These are phyloP conservation scores for Pythium brachiatum DNA, from an alignment of 352 stramenopile species.

Conservation along the genomic window DNA sequence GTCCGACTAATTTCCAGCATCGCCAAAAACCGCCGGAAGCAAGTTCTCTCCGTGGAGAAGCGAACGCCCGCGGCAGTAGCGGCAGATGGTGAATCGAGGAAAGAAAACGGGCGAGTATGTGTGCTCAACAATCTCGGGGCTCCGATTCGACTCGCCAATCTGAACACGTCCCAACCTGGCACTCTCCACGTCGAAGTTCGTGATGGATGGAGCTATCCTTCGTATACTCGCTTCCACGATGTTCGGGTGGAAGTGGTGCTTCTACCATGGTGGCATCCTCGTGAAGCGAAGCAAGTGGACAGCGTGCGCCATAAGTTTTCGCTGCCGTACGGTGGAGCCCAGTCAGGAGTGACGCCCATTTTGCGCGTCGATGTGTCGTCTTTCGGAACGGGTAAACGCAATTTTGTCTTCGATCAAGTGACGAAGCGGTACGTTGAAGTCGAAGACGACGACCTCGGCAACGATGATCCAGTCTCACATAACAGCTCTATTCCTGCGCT, in stretches of 20 bases:
- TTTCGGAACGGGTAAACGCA: constrained; percentile 66
- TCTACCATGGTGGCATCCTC: constrained; percentile 84
- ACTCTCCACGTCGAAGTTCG: constrained; percentile 79
- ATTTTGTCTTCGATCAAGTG: constrained; percentile 85
- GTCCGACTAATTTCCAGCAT: constrained; percentile 80
- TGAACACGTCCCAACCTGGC: constrained; percentile 83
- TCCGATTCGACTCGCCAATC: constrained; percentile 83
- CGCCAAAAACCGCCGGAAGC: constrained; percentile 67
- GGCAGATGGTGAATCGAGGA: constrained; percentile 77
- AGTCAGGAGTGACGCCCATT: constrained; percentile 86
- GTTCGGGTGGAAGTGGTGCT: constrained; percentile 81
- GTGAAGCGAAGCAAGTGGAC: constrained; percentile 63
- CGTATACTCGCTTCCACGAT: constrained; percentile 84
- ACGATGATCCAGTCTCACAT: constrained; percentile 8
- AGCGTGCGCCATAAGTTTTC: constrained; percentile 81
- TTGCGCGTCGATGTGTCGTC: constrained; percentile 73
- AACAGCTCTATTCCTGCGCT: constrained; percentile 10
- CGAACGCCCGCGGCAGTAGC: constrained; percentile 72
- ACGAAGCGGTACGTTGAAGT: constrained; percentile 87
- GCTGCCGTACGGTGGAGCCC: constrained; percentile 77
- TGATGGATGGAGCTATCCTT: constrained; percentile 83
- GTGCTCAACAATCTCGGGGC: constrained; percentile 89
- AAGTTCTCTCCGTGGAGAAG: constrained; percentile 73
- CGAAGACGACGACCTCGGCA: constrained; percentile 59
- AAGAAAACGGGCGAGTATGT: constrained; percentile 80